Base-by-base conservation (phyloP, 2,329 filamentous ascomycete species). In the Cadophora gregata region DNA sequence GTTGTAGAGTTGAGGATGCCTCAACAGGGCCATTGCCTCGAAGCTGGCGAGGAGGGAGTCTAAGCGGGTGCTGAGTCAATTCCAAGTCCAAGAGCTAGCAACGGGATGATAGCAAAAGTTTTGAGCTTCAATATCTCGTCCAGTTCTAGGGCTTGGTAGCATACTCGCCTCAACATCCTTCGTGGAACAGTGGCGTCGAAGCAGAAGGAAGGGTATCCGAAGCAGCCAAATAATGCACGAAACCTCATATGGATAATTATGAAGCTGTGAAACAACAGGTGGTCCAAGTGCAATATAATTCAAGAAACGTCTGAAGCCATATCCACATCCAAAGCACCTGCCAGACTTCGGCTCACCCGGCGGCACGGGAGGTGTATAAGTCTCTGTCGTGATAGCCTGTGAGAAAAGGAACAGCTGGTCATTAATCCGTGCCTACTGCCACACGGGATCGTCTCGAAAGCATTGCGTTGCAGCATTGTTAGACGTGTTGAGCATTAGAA, bases 201-300 rank as follows among this genome's bases (percentile, higher is more conserved):
- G 62, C 47, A 55, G 68, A 64, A 66, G 36, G 66, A 66, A 67
- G 70, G 66, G 69, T 59, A 61, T 56, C 33, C 12, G 12, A 67
- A 63, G 45, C 24, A 61, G 56, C 31, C 25, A 12, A 19, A n/a
- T 59, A 63, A 63, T 70, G 70, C 66, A 68, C 59, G 65, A 63
- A 65, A 67, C 59, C 69, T 74, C 65, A 71, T 72, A 64, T 72
- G 71, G 71, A 38, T 72, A 72, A 69, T 68, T 67, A 31, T 27
- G 62, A 67, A 65, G 71, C 56, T 63, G 71, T 74, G 70, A 64
- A 69, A 73, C 67, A 59, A 55, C 14, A 58, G 14, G 33, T 64
- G 59, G 38, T 63, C 66, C 63, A 60, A 59, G 50, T 63, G 45
- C 25, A 33, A 65, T 65, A 50, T 67, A 60, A n/a, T n/a, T 64